Base-by-base conservation (phyloP, 2,329 filamentous ascomycete genomes). In the Xylariales sp. region DNA sequence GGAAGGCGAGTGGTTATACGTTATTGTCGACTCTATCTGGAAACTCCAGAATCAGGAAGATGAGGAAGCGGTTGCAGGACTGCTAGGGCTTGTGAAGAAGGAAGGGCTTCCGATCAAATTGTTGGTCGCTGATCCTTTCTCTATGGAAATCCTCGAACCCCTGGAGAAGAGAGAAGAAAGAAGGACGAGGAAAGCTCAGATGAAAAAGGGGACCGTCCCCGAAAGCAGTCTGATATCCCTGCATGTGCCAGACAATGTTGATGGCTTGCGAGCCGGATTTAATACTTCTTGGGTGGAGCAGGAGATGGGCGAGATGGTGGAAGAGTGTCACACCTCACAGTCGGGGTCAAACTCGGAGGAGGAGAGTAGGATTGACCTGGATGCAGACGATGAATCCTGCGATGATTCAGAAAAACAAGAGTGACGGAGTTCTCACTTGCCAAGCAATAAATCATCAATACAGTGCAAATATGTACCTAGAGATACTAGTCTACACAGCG, bases 231-330 rank as follows among this genome's bases (percentile, higher is more conserved):
- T 39, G 1, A 5, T 32, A n/a, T 19, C 22, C 6, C n/a, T 43
- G 5, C 15, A 39, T 21, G 35, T 39, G 1, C 41, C 41, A 9
- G 35, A 43, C 5, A n/a, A 28, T 8, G 41, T 43, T 9, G 35
- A 38, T 21, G 29, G 29, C 2, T 18, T 16, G 7, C 35, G 34
- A 4, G 19, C 27, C 5, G 41, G 31, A 2, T 43, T 43, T n/a
- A 43, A 43, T 16, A 24, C 35, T 16, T 15, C 19, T 15, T 43
- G 34, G 35, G 31, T 39, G 12, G 28, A 43, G 22, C 22, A 35
- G 10, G 41, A 43, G 14, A 10, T 43, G 8, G 7, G 39, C 4
- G 41, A 18, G 6, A n/a, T 38, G 1, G 16, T 39, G 10, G 28
- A 22, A 18, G 29, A 19, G 15, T 5, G 4, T 5, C 21, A 25